phyloP scores from a whole-genome alignment of 2,329 filamentous ascomycete species.

The Aureobasidium sp. region DNA sequence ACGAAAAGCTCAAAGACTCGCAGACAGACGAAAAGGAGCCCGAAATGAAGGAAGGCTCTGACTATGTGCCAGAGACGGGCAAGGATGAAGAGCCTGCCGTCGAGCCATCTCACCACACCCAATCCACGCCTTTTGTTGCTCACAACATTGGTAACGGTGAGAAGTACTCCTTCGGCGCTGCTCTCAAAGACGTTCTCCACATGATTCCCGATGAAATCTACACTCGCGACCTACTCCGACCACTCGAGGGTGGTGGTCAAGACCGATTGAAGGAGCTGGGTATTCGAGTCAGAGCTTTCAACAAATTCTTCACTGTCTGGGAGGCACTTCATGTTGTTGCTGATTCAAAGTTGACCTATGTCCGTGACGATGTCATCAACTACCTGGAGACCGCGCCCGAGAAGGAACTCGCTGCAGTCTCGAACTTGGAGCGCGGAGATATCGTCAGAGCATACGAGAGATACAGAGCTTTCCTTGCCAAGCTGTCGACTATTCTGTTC shows the following conservation, averaged over 20 bases:
- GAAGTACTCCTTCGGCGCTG: slow-evolving; percentile 14
- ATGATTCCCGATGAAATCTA: slow-evolving; percentile 38
- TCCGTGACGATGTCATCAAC: slow-evolving; percentile 47
- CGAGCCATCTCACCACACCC: slow-evolving; percentile 10
- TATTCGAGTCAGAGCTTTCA: slow-evolving; percentile 44
- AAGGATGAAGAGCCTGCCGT: slow-evolving; percentile 1
- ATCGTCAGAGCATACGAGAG: slow-evolving; percentile 48
- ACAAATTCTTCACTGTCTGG: slow-evolving; percentile 46
- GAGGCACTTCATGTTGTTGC: slow-evolving; percentile 39
- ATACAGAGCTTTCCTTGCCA: slow-evolving; percentile 45
- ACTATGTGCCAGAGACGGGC: not conserved
- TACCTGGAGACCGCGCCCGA: slow-evolving; percentile 34
- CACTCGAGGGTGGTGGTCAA: slow-evolving; percentile 44
- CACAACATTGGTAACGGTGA: slow-evolving; percentile 18
- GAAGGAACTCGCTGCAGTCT: slow-evolving; percentile 27
- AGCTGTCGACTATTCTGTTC: slow-evolving; percentile 44
- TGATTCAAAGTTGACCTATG: slow-evolving; percentile 37
- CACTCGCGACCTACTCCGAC: slow-evolving; percentile 41
- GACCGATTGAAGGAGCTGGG: slow-evolving; percentile 45
- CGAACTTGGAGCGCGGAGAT: slow-evolving; percentile 30
- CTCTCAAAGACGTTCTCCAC: slow-evolving; percentile 28
- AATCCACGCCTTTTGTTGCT: slow-evolving; percentile 6
- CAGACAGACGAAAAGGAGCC: slow-evolving; percentile 8
- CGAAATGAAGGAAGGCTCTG: not conserved
- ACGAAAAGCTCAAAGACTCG: slow-evolving; percentile 18